Evolutionary conservation across 2,329 filamentous ascomycete species (phyloP).

Genomic region (Diplocarpon mali): DNA sequence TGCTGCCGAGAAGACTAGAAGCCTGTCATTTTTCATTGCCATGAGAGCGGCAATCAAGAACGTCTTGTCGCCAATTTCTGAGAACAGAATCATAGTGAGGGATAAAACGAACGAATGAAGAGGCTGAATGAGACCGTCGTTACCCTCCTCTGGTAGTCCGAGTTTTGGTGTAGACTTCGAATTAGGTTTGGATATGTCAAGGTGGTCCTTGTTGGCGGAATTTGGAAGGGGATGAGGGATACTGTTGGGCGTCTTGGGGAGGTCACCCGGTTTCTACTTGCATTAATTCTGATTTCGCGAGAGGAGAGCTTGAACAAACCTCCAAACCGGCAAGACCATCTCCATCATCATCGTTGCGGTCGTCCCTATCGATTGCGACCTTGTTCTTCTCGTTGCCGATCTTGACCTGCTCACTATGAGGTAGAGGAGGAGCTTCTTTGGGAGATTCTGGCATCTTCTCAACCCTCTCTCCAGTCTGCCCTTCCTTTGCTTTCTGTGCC

Average conservation of each 20-base stretch:
- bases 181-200: constrained; percentile 38
- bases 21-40: constrained; percentile 95
- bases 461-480: constrained; percentile 49
- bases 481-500: constrained; percentile 57
- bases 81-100: constrained; percentile 94
- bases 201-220: constrained; percentile 52
- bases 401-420: constrained; percentile 70
- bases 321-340: constrained; percentile 39
- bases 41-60: constrained; percentile 95
- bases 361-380: constrained; percentile 26
- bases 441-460: constrained; percentile 73
- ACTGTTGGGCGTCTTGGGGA: constrained; percentile 69
- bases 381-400: constrained; percentile 32
- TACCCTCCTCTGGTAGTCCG: constrained; percentile 33
- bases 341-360: constrained; percentile 22
- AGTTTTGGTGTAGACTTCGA: constrained; percentile 28
- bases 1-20: constrained; percentile 92
- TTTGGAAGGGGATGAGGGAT: constrained; percentile 59
- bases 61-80: constrained; percentile 96
- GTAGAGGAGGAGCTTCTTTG: constrained; percentile 73
- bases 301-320: constrained; percentile 33
- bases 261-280: constrained; percentile 63
- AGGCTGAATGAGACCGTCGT: constrained; percentile 58
- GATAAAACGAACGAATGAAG: constrained; percentile 85
- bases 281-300: constrained; percentile 16